These are phyloP conservation scores for Amylocarpus encephaloides DNA, from an alignment of 2,329 filamentous ascomycete species.

Conservation along the genomic window DNA sequence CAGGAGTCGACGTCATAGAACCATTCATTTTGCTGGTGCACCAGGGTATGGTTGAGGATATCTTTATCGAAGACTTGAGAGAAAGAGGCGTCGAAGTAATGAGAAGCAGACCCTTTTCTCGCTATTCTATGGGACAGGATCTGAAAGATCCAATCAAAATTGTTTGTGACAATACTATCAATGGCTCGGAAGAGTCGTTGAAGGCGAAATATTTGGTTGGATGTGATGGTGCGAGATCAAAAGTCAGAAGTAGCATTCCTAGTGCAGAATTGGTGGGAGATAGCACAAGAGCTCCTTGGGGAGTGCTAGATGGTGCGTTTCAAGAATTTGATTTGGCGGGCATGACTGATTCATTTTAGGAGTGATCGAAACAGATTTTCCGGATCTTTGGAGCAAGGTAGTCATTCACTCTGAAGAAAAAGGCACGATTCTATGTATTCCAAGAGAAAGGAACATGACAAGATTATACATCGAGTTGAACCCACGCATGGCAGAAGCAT, in stretches of 20 bases:
- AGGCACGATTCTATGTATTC: conserved; percentile 56
- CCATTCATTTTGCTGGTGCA: conserved; percentile 45
- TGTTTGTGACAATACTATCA: conserved; percentile 48
- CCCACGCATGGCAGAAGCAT: conserved; percentile 37
- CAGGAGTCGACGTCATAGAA: conserved; percentile 24
- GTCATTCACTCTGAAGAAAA: conserved; percentile 49
- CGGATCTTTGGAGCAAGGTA: conserved; percentile 51
- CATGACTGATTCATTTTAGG: conserved; percentile 39
- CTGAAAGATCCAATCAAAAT: conserved; percentile 27
- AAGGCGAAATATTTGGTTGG: conserved; percentile 61
- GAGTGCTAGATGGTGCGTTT: conserved; percentile 43
- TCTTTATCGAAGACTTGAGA: conserved; percentile 48
- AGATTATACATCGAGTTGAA: conserved; percentile 60
- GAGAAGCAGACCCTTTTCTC: conserved; percentile 44
- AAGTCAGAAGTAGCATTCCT: conserved; percentile 43
- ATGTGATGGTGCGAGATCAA: conserved; percentile 52
- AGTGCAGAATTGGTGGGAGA: conserved; percentile 53
- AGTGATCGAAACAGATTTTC: conserved; percentile 38
- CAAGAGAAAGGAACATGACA: conserved; percentile 51
- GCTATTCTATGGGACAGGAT: conserved; percentile 34
- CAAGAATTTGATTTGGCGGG: conserved; percentile 32
- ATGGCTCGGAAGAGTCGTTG: conserved; percentile 50
- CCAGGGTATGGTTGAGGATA: conserved; percentile 39
- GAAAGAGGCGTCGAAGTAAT: conserved; percentile 52
- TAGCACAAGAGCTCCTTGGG: conserved; percentile 50